phyloP scores from a whole-genome alignment of 768 basidiomycete species.

The Baorangia bicolor region DNA sequence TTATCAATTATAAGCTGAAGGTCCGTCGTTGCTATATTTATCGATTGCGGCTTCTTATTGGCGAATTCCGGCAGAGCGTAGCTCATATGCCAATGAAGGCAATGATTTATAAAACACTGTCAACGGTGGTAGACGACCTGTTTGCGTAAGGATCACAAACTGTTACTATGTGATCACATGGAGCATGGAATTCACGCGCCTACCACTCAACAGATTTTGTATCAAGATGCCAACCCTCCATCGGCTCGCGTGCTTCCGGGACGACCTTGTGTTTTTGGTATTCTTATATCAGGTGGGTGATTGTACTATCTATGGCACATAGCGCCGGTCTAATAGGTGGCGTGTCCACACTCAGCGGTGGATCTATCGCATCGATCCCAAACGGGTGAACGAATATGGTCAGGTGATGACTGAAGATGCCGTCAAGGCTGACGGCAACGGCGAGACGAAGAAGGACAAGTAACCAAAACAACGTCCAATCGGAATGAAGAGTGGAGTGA shows the following conservation, averaged over 20 bases:
- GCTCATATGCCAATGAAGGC: conserved; percentile 99
- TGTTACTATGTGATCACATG: conserved; percentile 16
- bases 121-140: conserved; percentile 89
- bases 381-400: conserved; percentile 95
- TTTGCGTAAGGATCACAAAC: conserved; percentile 61
- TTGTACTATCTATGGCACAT: conserved; percentile 6
- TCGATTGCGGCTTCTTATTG: conserved; percentile 5
- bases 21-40: conserved; percentile 38
- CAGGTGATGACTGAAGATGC: conserved; percentile 65
- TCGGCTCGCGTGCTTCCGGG: conserved; percentile 86
- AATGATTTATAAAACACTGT: conserved; percentile 93
- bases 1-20: conserved; percentile 98
- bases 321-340: conserved; percentile 10
- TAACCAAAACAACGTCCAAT: conserved; percentile 24
- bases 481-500: conserved; percentile 4
- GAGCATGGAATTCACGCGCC: conserved; percentile 14
- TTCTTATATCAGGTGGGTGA: conserved; percentile 84
- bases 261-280: conserved; percentile 88
- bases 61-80: conserved; percentile 59
- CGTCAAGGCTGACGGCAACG: conserved; percentile 38
- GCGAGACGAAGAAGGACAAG: conserved; percentile 59
- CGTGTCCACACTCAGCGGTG: conserved; percentile 60
- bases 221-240: conserved; percentile 98
- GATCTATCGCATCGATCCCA: conserved; percentile 96
- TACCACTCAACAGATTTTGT: conserved; percentile 61